These are phyloP conservation scores for Trametes elegans DNA, from an alignment of 768 basidiomycete species.

Conservation along the genomic window DNA sequence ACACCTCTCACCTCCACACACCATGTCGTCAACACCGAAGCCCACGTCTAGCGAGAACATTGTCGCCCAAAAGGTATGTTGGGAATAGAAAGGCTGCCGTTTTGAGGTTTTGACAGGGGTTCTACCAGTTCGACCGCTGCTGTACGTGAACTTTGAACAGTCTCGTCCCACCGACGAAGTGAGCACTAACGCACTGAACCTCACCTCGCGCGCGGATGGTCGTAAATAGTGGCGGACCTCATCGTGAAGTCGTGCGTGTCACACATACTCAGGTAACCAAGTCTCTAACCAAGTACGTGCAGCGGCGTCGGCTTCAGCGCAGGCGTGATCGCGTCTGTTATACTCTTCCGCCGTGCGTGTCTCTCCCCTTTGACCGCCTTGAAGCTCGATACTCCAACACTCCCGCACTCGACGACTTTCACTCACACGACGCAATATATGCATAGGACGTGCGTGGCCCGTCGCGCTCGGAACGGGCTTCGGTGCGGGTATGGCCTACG, in stretches of 20 bases:
- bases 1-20: conserved; percentile 7
- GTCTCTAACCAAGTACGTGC: neutral
- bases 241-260: conserved; percentile 79
- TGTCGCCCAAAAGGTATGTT: conserved; percentile 78
- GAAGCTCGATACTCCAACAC: neutral
- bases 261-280: neutral
- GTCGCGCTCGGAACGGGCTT: conserved; percentile 85
- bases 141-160: conserved; percentile 57
- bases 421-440: neutral
- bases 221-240: conserved; percentile 62
- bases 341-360: conserved; percentile 86
- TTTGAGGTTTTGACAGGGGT: too few species aligned
- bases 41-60: conserved; percentile 86
- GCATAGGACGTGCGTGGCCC: conserved; percentile 87
- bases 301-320: conserved; percentile 88
- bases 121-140: conserved; percentile 76
- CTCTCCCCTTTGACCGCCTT: neutral
- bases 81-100: too few species aligned
- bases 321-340: conserved; percentile 85
- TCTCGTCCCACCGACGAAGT: neutral
- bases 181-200: neutral
- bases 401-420: neutral
- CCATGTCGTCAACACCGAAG: conserved; percentile 50
- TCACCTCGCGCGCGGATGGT: neutral
- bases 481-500: conserved; percentile 82